Base-by-base conservation (phyloP, 2,329 filamentous ascomycete genomes). In the Mycosphaerella sp. region DNA sequence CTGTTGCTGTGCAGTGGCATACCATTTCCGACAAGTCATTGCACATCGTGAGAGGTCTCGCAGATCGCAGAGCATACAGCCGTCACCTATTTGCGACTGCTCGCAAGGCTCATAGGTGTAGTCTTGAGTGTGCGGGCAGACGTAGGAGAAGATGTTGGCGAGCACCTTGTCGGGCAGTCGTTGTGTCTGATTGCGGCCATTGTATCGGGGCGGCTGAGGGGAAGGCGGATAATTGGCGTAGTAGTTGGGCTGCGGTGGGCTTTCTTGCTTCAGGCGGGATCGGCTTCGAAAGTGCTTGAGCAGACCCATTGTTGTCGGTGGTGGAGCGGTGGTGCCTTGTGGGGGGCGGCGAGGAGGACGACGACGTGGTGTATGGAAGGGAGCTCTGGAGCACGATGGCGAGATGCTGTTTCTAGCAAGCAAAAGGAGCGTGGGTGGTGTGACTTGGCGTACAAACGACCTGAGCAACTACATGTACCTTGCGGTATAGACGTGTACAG, bases 51-150 rank as follows among this genome's bases (percentile, higher is more conserved):
- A 82, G 50, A 96, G 79, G 69, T 96, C 89, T 60, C 90, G 84
- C 74, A 93, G 79, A 72, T 95, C 89, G 73, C 91, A 97, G 60
- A 95, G 82, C 86, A 93, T 91, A 73, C 91, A 97, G 50, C 82
- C 83, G 71, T 89, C 84, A 60, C 86, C 85, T 44, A 82, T 79
- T 59, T 85, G 82, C 53, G 85, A 88, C 63, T 87, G 80, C 73
- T 97, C 91, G 64, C 87, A 91, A 37, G 83, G 84, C 59, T 88
- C 84, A 69, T 93, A 94, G 53, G 78, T 83, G 65, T 84, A 76
- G 70, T 97, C 90, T 48, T 74, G 72, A 32, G 82, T 75, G 70
- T 97, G 91, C 6, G 90, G 90, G 63, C 90, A 96, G 50, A 96
- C 83, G 59, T 82, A 82, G 62, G 78, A 71, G 68, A 96, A 91